phyloP scores from a whole-genome alignment of 331 rosid genomes.

The Malus hybrid region DNA sequence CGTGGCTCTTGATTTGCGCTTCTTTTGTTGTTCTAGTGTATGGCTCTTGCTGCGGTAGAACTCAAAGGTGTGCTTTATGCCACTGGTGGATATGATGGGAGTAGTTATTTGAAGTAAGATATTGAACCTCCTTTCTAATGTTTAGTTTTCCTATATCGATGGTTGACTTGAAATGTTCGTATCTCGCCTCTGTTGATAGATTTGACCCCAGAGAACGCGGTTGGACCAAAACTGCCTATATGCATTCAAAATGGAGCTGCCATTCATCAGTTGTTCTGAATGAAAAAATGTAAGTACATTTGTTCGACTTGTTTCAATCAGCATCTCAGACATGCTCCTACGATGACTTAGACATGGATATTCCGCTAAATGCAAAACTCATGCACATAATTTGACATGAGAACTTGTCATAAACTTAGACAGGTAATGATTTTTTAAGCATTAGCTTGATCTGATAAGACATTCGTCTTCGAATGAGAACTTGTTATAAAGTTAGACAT shows the following conservation, averaged over 20 bases:
- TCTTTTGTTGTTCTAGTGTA: slow-evolving; percentile 32
- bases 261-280: slow-evolving; percentile 34
- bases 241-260: slow-evolving; percentile 37
- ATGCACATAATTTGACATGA: too few relatives aligned
- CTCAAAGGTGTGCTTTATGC: slow-evolving; percentile 42
- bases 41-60: slow-evolving; percentile 31
- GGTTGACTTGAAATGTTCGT: background rate
- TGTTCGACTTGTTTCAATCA: background rate
- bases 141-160: background rate
- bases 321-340: background rate
- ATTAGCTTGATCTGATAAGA: too few relatives aligned
- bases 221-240: slow-evolving; percentile 49
- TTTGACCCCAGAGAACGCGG: slow-evolving; percentile 81
- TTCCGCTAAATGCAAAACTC: too few relatives aligned
- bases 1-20: slow-evolving; percentile 4
- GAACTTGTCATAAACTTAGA: too few relatives aligned
- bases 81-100: slow-evolving; percentile 60
- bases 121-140: background rate
- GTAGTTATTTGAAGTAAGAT: slow-evolving; percentile 49
- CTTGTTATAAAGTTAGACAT: too few relatives aligned
- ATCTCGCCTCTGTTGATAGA: slow-evolving; percentile 66
- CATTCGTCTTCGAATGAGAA: too few relatives aligned
- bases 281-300: slow-evolving; percentile 31
- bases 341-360: background rate
- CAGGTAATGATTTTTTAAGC: too few relatives aligned